Percentiles rank a stretch among this genome's conserved stretches.
phyloP scores from a whole-genome alignment of 1,139 yeast genomes.

The Pichia norvegensis region DNA sequence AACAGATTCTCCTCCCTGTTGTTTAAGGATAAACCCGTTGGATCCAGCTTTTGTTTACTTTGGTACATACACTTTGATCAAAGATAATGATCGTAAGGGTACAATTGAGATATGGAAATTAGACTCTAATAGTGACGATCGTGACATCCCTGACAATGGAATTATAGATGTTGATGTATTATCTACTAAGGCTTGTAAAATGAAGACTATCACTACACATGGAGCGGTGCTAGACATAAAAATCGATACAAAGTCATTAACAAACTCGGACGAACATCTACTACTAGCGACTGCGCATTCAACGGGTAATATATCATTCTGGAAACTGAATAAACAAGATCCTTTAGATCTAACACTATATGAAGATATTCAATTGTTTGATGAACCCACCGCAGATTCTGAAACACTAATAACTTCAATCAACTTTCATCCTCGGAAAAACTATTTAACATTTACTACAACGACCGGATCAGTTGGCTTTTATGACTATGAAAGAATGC shows the following conservation, averaged over 20 bases:
- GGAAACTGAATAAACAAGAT: conserved; percentile 36
- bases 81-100: conserved; percentile 57
- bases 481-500: conserved; percentile 26
- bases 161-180: conserved; percentile 10
- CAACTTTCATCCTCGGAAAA: conserved; percentile 43
- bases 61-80: conserved; percentile 76
- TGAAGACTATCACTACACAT: conserved; percentile 27
- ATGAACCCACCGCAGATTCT: conserved; percentile 18
- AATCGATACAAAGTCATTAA: conserved; percentile 38
- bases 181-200: conserved; percentile 22
- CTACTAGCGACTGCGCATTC: conserved; percentile 65
- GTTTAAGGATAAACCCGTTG: conserved; percentile 51
- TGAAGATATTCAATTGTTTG: conserved; percentile 37
- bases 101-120: conserved; percentile 54
- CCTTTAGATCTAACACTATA: conserved; percentile 20
- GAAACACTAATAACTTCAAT: conserved; percentile 56
- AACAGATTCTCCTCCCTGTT: conserved; percentile 75
- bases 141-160: conserved; percentile 14
- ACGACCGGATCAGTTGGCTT: conserved; percentile 49
- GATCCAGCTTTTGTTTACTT: conserved; percentile 42
- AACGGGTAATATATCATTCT: conserved; percentile 61
- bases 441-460: conserved; percentile 39
- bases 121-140: conserved; percentile 1
- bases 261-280: conserved; percentile 29
- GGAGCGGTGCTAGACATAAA: conserved; percentile 77